Conservation (phyloP, 2,329 filamentous ascomycete genomes). For the Cercospora nicotianae region DNA sequence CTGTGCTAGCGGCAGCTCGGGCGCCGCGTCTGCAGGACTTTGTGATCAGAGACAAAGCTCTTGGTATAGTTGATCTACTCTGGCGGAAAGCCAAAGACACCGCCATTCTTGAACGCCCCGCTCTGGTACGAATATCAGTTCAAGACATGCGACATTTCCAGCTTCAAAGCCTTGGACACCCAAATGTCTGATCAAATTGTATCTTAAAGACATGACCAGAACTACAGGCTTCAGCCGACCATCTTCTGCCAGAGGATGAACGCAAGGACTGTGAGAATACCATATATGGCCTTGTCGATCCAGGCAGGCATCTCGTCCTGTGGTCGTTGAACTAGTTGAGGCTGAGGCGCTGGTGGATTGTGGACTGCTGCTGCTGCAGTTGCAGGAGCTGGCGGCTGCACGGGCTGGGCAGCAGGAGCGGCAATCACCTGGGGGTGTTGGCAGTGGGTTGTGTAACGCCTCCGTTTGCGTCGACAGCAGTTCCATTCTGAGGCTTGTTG, state of each 20-base stretch:
- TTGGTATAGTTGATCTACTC: neutral
- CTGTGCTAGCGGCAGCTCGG: neutral
- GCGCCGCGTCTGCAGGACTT: neutral
- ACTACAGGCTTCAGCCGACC: conserved; percentile 11
- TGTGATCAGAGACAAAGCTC: neutral
- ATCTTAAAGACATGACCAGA: neutral
- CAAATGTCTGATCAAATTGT: neutral
- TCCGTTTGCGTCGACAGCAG: conserved; percentile 20
- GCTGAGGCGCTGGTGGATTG: conserved; percentile 15
- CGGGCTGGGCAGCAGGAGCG: conserved; percentile 14
- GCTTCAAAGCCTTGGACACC: neutral
- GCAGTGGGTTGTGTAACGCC: neutral
- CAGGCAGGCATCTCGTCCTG: conserved; percentile 64
- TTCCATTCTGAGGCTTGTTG: conserved; percentile 38
- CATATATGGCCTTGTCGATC: conserved; percentile 79
- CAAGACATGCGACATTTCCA: neutral
- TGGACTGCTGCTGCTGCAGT: conserved; percentile 19
- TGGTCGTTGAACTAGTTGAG: conserved; percentile 18
- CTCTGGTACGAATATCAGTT: neutral
- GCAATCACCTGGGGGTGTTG: conserved; percentile 14
- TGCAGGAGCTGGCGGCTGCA: conserved; percentile 5
- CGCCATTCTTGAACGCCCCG: neutral
- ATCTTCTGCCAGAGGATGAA: conserved; percentile 59
- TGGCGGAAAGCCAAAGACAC: neutral
- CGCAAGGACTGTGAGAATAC: conserved; percentile 66